Evolutionary conservation across 139 green algal species (phyloP), one percentile per base, ranked within the genome.

Genomic region (Chlamydomonas eustigma): DNA sequence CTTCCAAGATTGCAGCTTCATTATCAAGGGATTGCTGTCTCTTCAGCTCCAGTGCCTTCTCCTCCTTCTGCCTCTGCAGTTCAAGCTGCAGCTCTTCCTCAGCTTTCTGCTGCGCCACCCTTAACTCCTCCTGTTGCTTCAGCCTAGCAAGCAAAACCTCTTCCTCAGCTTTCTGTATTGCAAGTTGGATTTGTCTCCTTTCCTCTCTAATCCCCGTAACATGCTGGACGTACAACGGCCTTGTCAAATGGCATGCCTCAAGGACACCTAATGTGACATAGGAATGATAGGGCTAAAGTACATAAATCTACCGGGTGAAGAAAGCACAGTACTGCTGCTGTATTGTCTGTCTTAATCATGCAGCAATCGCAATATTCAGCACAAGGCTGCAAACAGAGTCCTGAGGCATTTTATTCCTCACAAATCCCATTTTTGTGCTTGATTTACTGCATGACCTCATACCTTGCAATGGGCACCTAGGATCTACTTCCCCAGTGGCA

Each of bases 401-500:
- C n/a, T n/a, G n/a, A n/a, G n/a, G n/a, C n/a, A n/a, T n/a, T n/a
- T n/a, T n/a, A n/a, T n/a, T n/a, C n/a, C n/a, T n/a, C n/a, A n/a
- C n/a, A n/a, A n/a, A n/a, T n/a, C n/a, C n/a, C n/a, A n/a, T n/a
- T n/a, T n/a, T n/a, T n/a, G n/a, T n/a, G n/a, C n/a, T n/a, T n/a
- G n/a, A n/a, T n/a, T n/a, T n/a, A n/a, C n/a, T 58, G 12, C 44
- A 58, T 28, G 12, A 12, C 12, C 44, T 28, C 44, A 12, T 18
- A 58, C 44, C 44, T 58, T 37, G 6, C 1, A 69, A n/a, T 5
- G 71, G 71, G 71, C 71, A 77, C 2, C 71, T 12, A 2, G 73
- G 65, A 74, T 93, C 89, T 1, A 83, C 25, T 69, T 83, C 81
- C 0, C 88, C 89, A 31, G 81, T 87, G 8, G 77, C 64, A 3